Evolutionary conservation across 495 filamentous ascomycete species (phyloP).

Genomic region (Bombardia bombarda): DNA sequence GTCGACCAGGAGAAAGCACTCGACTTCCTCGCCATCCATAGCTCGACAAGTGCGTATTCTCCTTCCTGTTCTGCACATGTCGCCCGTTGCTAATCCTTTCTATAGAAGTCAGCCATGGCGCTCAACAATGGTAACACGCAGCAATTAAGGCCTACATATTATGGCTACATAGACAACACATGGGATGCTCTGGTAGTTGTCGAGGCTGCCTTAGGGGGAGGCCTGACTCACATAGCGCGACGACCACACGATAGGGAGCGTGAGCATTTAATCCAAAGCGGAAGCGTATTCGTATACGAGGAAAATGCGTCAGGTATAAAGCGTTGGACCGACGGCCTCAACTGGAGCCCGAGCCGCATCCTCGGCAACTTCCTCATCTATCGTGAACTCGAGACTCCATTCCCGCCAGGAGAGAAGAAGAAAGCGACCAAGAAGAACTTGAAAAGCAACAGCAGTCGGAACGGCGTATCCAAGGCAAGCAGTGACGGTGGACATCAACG

Average conservation of each 20-base stretch:
- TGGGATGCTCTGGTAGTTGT: conserved; percentile 71
- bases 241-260: conserved; percentile 65
- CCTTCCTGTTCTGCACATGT: too few species aligned
- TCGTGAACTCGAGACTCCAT: conserved; percentile 73
- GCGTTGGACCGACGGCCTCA: conserved; percentile 85
- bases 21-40: too few species aligned
- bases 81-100: too few species aligned
- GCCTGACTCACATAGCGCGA: conserved; percentile 63
- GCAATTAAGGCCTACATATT: conserved; percentile 41
- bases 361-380: conserved; percentile 86
- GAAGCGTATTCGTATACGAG: conserved; percentile 84
- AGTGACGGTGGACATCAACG: conserved; percentile 21
- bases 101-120: too few species aligned
- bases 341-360: conserved; percentile 87
- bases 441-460: conserved; percentile 15
- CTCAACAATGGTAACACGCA: not conserved
- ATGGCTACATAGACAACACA: conserved; percentile 61
- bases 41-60: too few species aligned
- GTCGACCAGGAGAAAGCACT: too few species aligned
- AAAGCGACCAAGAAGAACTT: conserved; percentile 70
- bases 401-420: conserved; percentile 84
- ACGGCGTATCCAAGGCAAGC: conserved; percentile 19
- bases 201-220: conserved; percentile 62
- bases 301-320: conserved; percentile 84
- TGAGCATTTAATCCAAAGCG: conserved; percentile 63